These are phyloP conservation scores for Elongisporangium prolatum DNA, from an alignment of 352 stramenopile genomes.

Conservation along the genomic window DNA sequence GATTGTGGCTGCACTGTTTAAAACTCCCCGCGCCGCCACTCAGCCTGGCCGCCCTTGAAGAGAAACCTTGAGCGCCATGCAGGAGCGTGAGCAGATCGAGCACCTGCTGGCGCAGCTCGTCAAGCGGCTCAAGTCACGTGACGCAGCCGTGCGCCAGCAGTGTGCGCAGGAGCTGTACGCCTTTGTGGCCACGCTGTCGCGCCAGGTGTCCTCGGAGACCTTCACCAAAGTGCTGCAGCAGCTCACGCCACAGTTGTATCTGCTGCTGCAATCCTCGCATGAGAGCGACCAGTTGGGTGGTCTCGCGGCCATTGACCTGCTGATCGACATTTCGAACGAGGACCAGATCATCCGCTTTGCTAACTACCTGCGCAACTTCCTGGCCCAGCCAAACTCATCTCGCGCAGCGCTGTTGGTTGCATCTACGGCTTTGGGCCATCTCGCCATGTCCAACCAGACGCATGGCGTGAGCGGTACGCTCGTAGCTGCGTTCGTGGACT, in stretches of 20 bases:
- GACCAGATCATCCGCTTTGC: conserved; percentile 89
- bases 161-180: conserved; percentile 52
- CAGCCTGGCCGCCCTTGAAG: not conserved
- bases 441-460: conserved; percentile 64
- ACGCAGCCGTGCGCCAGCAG: conserved; percentile 26
- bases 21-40: not conserved
- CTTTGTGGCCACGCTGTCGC: conserved; percentile 57
- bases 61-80: not conserved
- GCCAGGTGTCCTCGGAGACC: conserved; percentile 73
- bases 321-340: conserved; percentile 82
- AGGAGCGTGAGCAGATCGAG: conserved; percentile 70
- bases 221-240: conserved; percentile 73
- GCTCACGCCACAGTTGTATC: conserved; percentile 75
- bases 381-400: conserved; percentile 66
- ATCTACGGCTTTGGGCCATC: conserved; percentile 70
- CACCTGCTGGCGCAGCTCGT: conserved; percentile 52
- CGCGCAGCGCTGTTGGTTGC: conserved; percentile 59
- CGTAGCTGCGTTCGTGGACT: conserved; percentile 89
- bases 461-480: conserved; percentile 77
- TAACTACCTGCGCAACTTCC: conserved; percentile 87
- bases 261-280: conserved; percentile 51
- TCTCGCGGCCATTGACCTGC: conserved; percentile 64
- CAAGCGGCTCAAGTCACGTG: conserved; percentile 44
- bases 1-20: not conserved
- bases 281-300: conserved; percentile 73